Evolutionary conservation across 495 filamentous ascomycete genomes (phyloP), one percentile per base, ranked within the genome.

Genomic region (Rhypophila decipiens): DNA sequence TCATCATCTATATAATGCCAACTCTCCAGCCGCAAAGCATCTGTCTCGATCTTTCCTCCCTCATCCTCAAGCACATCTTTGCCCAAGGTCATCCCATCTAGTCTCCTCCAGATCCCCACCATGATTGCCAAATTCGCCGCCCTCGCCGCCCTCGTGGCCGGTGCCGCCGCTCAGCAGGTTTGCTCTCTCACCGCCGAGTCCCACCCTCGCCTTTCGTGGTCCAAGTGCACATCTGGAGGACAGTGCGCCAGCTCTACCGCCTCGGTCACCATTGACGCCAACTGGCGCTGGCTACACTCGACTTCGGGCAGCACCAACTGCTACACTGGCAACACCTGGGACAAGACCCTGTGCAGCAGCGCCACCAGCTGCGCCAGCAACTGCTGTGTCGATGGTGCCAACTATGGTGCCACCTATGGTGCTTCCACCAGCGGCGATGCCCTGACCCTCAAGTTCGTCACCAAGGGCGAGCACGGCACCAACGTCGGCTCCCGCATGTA

Each of bases 201-300:
- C 15, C 79, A 82, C 54, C 81, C 81, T 34, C 60, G 70, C 45
- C 53, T 84, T 49, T 68, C 52, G 57, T 83, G 79, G 79, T 67
- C 73, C 52, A 75, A 70, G 45, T 84, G 79, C 64, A 69, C 69
- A 18, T 55, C 62, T 41, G 58, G 60, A 31, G 79, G 78, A 42
- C 70, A 56, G 53, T 83, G 79, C 68, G 61, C 59, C 42, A 55
- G 42, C 39, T 59, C 65, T 38, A 52, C 60, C 49, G 68, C 53
- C 31, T 59, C 68, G 44, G 55, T 76, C 42, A 70, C 67, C 55
- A 59, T 76, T 57, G 73, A 76, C 46, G 48, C 72, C 57, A 76
- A 76, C 68, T 76, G 73, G 73, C 72, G 73, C 50, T 75, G 73
- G 73, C 63, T 67, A 39, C 73, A 76, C 61, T 24, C 49, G 29